Evolutionary conservation across 768 basidiomycete species (phyloP).

Genomic region (Boletus reticulatus): DNA sequence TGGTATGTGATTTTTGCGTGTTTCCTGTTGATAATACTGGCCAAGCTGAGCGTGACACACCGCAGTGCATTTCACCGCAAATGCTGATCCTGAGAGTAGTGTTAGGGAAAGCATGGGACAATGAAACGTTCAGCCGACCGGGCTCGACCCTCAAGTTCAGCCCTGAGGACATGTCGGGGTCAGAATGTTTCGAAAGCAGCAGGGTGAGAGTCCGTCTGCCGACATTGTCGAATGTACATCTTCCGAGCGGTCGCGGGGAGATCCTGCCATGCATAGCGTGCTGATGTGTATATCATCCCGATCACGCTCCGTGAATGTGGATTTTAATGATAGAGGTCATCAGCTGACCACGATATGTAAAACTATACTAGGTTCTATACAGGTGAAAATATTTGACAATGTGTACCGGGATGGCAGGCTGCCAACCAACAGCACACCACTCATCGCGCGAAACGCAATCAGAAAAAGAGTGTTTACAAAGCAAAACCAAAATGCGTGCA

Average conservation of each 20-base stretch:
- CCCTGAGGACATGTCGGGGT: neutral
- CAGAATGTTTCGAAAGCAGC: neutral
- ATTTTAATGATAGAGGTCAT: too few species aligned
- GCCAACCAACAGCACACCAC: too few species aligned
- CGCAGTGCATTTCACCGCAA: constrained; percentile 23
- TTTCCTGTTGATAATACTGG: neutral
- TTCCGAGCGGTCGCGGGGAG: neutral
- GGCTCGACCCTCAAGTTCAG: neutral
- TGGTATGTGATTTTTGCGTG: constrained; percentile 3
- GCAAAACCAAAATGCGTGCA: too few species aligned
- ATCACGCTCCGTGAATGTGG: too few species aligned
- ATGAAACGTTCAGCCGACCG: neutral
- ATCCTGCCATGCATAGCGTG: neutral
- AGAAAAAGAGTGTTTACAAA: too few species aligned
- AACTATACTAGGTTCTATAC: too few species aligned
- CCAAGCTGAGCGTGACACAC: neutral
- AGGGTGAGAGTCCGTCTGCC: neutral
- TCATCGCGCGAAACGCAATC: too few species aligned
- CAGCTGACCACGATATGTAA: too few species aligned
- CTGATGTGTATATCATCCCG: too few species aligned
- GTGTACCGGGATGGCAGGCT: too few species aligned
- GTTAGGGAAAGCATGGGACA: constrained; percentile 9
- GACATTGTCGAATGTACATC: neutral
- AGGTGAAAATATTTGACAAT: too few species aligned
- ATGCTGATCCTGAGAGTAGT: constrained; percentile 21